Evolutionary conservation across 1,284 basidiomycete species (phyloP).

Genomic region (Rhizoctonia solani): DNA sequence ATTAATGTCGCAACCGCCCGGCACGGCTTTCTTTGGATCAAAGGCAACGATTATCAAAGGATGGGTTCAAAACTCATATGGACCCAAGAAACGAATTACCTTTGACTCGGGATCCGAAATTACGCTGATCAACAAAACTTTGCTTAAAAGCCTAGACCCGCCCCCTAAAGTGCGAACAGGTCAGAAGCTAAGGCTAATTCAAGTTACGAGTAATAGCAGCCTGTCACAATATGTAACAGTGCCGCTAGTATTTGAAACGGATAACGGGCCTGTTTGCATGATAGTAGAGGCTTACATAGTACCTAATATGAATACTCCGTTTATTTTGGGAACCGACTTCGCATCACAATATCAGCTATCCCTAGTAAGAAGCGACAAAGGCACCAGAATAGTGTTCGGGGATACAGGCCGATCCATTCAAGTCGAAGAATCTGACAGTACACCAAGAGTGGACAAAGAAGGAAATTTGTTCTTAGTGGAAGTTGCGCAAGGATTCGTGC

Average conservation of each 20-base stretch:
- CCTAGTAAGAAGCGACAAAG: conserved; percentile 40
- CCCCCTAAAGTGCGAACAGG: conserved; percentile 37
- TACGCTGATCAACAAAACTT: conserved; percentile 33
- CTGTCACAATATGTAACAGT: conserved; percentile 44
- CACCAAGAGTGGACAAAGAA: neutral
- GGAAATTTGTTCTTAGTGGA: conserved; percentile 17
- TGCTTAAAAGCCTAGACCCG: neutral
- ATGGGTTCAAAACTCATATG: no score
- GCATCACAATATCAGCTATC: conserved; percentile 45
- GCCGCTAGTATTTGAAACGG: conserved; percentile 42
- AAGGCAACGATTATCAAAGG: conserved; percentile 12
- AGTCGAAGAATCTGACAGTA: neutral
- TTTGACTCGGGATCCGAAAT: conserved; percentile 38
- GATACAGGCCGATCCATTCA: conserved; percentile 36
- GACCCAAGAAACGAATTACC: conserved; percentile 2
- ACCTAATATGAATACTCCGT: conserved; percentile 40
- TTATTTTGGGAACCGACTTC: conserved; percentile 46
- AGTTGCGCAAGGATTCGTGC: conserved; percentile 6
- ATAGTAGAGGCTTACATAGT: conserved; percentile 45
- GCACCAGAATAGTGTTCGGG: conserved; percentile 43
- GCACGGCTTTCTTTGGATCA: conserved; percentile 40
- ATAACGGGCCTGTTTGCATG: conserved; percentile 42
- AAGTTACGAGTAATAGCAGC: conserved; percentile 43
- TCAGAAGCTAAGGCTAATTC: conserved; percentile 33
- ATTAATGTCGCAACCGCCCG: conserved; percentile 40